Evolutionary conservation across 2,329 filamentous ascomycete genomes (phyloP), one percentile per base, ranked within the genome.

Genomic region (Epicoccum nigrum): DNA sequence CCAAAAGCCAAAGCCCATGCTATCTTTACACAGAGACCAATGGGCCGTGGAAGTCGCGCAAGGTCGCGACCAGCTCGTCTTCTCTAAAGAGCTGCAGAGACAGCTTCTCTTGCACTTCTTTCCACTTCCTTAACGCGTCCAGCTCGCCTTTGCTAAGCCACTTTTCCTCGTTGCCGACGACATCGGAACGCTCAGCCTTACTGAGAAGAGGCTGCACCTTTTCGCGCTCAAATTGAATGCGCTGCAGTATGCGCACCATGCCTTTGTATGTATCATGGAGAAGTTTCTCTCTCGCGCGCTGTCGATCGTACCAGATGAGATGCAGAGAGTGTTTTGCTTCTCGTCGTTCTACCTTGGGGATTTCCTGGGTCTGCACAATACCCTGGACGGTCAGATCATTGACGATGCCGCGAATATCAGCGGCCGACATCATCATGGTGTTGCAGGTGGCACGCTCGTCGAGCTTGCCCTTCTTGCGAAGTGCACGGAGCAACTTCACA

Each of bases 281-380:
- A 1, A 96, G 77, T 54, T 88, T 83, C 16, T 83, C 81, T 40
- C 86, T 79, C 6, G 88, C 87, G 38, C 89, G 84, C 37, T 91
- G 85, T 9, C 83, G 79, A 68, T 97, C 92, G 72, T 91, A 96
- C 78, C 86, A 96, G 87, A 92, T 97, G 48, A 97, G 84, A 71
- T 92, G 97, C 19, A 96, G 83, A 0, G 92, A 96, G 44, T 91
- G 86, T 56, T 87, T 89, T 0, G 92, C 90, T 63, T 89, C 84
- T 27, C 92, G 87, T 55, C 86, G 87, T 59, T 88, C 88, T 65
- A 97, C 93, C 59, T 90, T 89, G 0, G 94, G 94, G 0, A 99
- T 88, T 76, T 99, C 94, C 72, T 99, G 94, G 5, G 96, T 85
- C 60, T 97, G 91, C 11, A 96, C 85, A 54, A 94, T 87, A 2